phyloP scores from a whole-genome alignment of 164 flowering plant genomes.

The Liriodendron chinense region DNA sequence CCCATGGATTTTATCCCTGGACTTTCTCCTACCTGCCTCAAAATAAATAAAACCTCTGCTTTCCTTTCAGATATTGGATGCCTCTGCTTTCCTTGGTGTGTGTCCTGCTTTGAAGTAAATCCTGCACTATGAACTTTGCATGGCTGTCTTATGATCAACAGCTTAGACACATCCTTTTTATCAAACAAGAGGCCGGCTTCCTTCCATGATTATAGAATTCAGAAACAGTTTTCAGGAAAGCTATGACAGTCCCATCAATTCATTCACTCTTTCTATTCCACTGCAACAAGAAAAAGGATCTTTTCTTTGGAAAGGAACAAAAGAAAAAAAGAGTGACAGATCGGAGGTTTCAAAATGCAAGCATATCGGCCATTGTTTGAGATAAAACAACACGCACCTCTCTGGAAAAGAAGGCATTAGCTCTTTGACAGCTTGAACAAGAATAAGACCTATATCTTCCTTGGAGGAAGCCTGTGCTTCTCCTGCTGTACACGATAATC shows the following conservation, averaged over 20 bases:
- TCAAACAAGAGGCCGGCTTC: background rate
- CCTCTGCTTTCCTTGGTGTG: background rate
- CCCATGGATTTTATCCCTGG: too few relatives aligned
- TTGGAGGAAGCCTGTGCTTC: conserved; percentile 4
- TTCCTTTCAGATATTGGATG: too few relatives aligned
- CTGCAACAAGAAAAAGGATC: conserved; percentile 5
- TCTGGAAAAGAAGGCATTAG: conserved; percentile 18
- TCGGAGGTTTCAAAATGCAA: background rate
- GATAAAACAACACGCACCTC: conserved; percentile 8
- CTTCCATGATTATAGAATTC: background rate
- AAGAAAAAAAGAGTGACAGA: background rate
- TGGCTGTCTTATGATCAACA: background rate
- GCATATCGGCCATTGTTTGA: background rate
- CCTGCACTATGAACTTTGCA: background rate
- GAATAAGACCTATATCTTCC: conserved; percentile 9
- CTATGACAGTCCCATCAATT: conserved; percentile 15
- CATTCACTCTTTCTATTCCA: conserved; percentile 15
- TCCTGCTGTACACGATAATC: background rate
- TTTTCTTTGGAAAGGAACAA: background rate
- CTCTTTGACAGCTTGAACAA: conserved; percentile 19
- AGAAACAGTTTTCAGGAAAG: background rate
- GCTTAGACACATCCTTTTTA: background rate
- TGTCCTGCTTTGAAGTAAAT: background rate
- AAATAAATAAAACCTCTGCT: too few relatives aligned
- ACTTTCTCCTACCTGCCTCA: too few relatives aligned